Conservation (phyloP, 179 eudicot species). For the Nepenthes alata region DNA sequence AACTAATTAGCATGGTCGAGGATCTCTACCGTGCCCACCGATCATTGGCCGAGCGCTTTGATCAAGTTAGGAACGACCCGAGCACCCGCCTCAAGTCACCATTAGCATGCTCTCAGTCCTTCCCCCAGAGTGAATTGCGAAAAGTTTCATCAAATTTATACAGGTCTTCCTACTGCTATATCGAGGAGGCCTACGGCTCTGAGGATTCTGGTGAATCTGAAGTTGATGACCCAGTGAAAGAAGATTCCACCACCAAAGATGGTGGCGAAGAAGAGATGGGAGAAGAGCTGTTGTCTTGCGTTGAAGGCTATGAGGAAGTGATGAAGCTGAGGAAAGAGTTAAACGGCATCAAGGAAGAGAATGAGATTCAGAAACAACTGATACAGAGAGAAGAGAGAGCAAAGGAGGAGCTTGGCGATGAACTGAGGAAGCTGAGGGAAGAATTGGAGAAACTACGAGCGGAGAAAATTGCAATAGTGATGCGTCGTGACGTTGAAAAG, state of each 20-base stretch:
- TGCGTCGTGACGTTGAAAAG: not conserved
- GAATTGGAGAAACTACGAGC: slow-evolving; percentile 12
- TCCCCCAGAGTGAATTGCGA: slow-evolving; percentile 22
- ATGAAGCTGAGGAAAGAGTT: slow-evolving; percentile 1
- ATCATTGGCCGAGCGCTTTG: slow-evolving; percentile 71
- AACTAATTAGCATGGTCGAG: slow-evolving; percentile 70
- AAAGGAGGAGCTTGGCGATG: slow-evolving; percentile 11
- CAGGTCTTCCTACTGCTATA: slow-evolving; percentile 35
- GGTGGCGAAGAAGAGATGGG: slow-evolving; percentile 4
- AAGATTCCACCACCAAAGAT: slow-evolving; percentile 6
- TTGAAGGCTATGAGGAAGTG: not conserved
- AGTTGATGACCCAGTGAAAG: slow-evolving; percentile 62
- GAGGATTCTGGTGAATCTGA: slow-evolving; percentile 56
- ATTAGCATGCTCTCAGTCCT: slow-evolving; percentile 30
- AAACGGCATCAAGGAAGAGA: slow-evolving; percentile 3
- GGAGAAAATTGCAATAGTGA: not conserved
- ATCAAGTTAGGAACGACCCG: slow-evolving; percentile 50
- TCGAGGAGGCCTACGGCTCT: slow-evolving; percentile 44
- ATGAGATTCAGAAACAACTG: slow-evolving; percentile 5
- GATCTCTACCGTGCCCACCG: slow-evolving; percentile 80
- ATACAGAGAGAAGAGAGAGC: slow-evolving; percentile 2
- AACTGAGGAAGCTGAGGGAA: slow-evolving; percentile 21
- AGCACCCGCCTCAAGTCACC: slow-evolving; percentile 40
- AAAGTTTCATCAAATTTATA: slow-evolving; percentile 16
- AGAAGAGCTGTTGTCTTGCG: slow-evolving; percentile 9